These are phyloP conservation scores for Nannizziopsis arthrosporioides DNA, from an alignment of 2,329 filamentous ascomycete species.

Conservation along the genomic window DNA sequence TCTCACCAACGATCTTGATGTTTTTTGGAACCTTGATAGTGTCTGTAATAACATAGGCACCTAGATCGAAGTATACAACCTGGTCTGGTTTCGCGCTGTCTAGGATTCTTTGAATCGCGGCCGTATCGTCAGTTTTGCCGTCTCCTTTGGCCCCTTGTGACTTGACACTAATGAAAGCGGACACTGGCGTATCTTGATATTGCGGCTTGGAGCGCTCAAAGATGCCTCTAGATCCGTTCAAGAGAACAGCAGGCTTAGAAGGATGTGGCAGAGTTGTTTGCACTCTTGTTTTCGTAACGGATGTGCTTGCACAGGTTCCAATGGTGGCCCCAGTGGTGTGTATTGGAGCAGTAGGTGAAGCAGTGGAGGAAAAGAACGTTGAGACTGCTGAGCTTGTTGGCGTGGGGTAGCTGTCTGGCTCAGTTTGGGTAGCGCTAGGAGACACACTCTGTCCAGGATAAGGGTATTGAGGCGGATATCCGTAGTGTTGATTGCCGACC, in stretches of 20 bases:
- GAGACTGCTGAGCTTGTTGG: neutral
- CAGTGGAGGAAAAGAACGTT: constrained; percentile 8
- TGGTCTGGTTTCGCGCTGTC: constrained; percentile 49
- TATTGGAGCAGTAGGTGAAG: constrained; percentile 12
- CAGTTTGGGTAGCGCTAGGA: neutral
- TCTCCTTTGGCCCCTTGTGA: constrained; percentile 74
- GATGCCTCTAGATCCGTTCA: constrained; percentile 54
- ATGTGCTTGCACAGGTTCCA: constrained; percentile 21
- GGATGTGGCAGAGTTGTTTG: constrained; percentile 49
- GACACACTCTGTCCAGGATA: constrained; percentile 19
- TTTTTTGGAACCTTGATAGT: constrained; percentile 56
- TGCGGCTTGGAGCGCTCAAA: constrained; percentile 83
- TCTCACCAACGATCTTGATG: constrained; percentile 79
- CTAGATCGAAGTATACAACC: constrained; percentile 54
- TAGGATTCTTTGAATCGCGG: constrained; percentile 67
- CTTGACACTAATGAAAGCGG: constrained; percentile 73
- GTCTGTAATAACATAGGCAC: constrained; percentile 49
- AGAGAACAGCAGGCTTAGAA: constrained; percentile 55
- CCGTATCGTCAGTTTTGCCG: constrained; percentile 75
- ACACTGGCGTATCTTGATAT: constrained; percentile 58
- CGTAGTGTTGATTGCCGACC: too few species aligned
- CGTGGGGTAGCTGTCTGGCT: constrained; percentile 9
- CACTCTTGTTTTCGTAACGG: constrained; percentile 33
- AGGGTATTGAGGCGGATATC: neutral
- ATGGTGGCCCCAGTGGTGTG: constrained; percentile 1